phyloP scores from a whole-genome alignment of 2,329 filamentous ascomycete species.

The Trichoderma citrinoviride region DNA sequence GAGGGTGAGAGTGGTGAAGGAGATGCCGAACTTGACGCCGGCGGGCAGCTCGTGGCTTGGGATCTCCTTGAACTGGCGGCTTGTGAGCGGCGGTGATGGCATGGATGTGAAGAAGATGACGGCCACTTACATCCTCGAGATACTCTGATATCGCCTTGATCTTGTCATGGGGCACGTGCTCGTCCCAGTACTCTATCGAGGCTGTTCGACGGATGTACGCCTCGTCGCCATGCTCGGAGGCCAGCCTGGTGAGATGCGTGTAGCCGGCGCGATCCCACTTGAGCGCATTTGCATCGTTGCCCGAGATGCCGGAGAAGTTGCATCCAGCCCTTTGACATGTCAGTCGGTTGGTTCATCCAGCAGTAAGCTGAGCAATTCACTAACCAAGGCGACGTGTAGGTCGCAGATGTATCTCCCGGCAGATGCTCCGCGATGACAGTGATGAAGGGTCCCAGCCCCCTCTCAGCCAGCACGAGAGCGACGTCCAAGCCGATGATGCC shows the following conservation, averaged over 20 bases:
- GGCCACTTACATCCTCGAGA: constrained; percentile 38
- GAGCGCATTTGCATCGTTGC: constrained; percentile 40
- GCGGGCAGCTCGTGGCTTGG: constrained; percentile 31
- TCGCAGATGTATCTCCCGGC: constrained; percentile 39
- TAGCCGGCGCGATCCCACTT: constrained; percentile 44
- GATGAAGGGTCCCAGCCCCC: constrained; percentile 34
- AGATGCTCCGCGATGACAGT: constrained; percentile 43
- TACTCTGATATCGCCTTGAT: constrained; percentile 42
- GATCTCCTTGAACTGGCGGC: constrained; percentile 32
- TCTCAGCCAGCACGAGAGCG: constrained; percentile 36
- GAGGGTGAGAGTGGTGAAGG: constrained; percentile 39
- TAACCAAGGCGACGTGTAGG: constrained; percentile 45
- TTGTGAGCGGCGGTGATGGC: not conserved
- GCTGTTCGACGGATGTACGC: constrained; percentile 39
- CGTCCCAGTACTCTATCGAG: constrained; percentile 43
- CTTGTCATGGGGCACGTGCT: constrained; percentile 39
- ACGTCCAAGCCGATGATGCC: constrained; percentile 43
- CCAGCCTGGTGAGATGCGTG: constrained; percentile 37
- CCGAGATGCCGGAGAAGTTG: constrained; percentile 46
- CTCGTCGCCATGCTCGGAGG: constrained; percentile 31
- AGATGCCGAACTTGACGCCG: constrained; percentile 36
- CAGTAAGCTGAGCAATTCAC: not conserved
- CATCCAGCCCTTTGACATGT: constrained; percentile 38
- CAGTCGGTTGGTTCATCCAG: not conserved
- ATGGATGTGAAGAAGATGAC: not conserved